Conservation (phyloP, 1,284 basidiomycete genomes). For the Pseudozyma hubeiensis region DNA sequence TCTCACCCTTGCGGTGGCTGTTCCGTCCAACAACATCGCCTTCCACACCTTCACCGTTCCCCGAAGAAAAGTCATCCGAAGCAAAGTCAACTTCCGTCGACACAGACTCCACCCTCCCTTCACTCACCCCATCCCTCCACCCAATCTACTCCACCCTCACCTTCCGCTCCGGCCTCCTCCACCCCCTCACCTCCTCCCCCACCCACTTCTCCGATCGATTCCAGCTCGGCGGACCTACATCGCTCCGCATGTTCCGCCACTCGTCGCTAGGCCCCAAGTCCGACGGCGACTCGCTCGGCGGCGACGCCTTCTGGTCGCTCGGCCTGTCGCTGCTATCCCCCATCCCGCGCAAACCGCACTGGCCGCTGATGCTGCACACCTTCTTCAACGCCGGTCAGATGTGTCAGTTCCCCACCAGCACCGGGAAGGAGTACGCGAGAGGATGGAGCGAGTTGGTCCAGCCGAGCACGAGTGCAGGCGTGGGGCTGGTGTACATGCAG, state of each 20-base stretch:
- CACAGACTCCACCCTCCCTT: background rate
- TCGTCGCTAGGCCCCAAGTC: slow-evolving; percentile 88
- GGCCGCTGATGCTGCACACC: slow-evolving; percentile 87
- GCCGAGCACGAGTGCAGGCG: slow-evolving; percentile 79
- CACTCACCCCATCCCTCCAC: background rate
- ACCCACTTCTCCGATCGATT: slow-evolving; percentile 84
- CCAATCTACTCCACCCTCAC: slow-evolving; percentile 32
- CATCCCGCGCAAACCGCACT: slow-evolving; percentile 81
- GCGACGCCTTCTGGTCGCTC: slow-evolving; percentile 85
- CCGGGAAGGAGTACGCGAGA: background rate
- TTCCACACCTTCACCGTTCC: slow-evolving; percentile 6
- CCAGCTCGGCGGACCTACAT: slow-evolving; percentile 92
- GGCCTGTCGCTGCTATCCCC: slow-evolving; percentile 85
- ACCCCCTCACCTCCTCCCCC: slow-evolving; percentile 51
- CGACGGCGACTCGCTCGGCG: slow-evolving; percentile 82
- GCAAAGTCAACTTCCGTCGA: background rate
- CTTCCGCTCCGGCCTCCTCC: slow-evolving; percentile 48
- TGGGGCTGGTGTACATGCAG: slow-evolving; percentile 90
- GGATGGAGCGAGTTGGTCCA: slow-evolving; percentile 36
- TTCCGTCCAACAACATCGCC: slow-evolving; percentile 1
- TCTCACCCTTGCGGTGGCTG: slow-evolving; percentile 22
- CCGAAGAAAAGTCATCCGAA: slow-evolving; percentile 3
- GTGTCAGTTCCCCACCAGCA: slow-evolving; percentile 71
- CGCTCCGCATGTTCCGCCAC: slow-evolving; percentile 83
- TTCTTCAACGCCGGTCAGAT: slow-evolving; percentile 89